A percentile compares a stretch with the other conserved stretches of the same genome.
phyloP scores from a whole-genome alignment of 192 early-diverging fungal species.

The Chytriomyces sp. region DNA sequence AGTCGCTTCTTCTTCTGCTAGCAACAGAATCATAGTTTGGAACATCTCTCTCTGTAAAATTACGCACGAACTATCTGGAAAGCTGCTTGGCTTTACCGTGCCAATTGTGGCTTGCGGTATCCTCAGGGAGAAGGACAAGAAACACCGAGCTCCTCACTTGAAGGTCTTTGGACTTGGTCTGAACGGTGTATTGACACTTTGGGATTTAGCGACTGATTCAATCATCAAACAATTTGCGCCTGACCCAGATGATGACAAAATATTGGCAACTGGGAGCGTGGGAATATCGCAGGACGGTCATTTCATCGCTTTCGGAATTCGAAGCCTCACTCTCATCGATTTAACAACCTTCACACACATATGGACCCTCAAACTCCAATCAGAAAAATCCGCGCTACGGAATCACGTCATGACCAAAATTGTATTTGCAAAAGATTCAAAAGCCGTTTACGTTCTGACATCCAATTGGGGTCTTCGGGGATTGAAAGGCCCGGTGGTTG shows the following conservation, averaged over 20 bases:
- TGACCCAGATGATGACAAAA: slow-evolving; percentile 23
- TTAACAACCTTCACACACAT: neutral
- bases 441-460: slow-evolving; percentile 8
- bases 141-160: neutral
- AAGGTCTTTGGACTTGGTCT: slow-evolving; percentile 10
- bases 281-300: slow-evolving; percentile 9
- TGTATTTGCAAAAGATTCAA: slow-evolving; percentile 16
- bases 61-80: slow-evolving; percentile 12
- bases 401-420: slow-evolving; percentile 13
- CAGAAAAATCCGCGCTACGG: slow-evolving; percentile 2
- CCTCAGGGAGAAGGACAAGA: slow-evolving; percentile 6
- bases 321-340: slow-evolving; percentile 1
- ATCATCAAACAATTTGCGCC: slow-evolving; percentile 24
- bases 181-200: slow-evolving; percentile 15
- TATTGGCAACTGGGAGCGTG: slow-evolving; percentile 15
- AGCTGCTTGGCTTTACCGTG: neutral
- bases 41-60: slow-evolving; percentile 2
- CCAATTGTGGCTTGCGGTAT: slow-evolving; percentile 15
- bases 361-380: slow-evolving; percentile 10
- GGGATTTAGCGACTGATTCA: slow-evolving; percentile 9
- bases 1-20: neutral
- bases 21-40: slow-evolving; percentile 11
- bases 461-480: neutral
- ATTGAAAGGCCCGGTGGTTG: neutral
- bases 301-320: slow-evolving; percentile 11